Evolutionary conservation across 1,284 basidiomycete species (phyloP), one percentile per base, ranked within the genome.

Genomic region (Cryptococcus sp.): DNA sequence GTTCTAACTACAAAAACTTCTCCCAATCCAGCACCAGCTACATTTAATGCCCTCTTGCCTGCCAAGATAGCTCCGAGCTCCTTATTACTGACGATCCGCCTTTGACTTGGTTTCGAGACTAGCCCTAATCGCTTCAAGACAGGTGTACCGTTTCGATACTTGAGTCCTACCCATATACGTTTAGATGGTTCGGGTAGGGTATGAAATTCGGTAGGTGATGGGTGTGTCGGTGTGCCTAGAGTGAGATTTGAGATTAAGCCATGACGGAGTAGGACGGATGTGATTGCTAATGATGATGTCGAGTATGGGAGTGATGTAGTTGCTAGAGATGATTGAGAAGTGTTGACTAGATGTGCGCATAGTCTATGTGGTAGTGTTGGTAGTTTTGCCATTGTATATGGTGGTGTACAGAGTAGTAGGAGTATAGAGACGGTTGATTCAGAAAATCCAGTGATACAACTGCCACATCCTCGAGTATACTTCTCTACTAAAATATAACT

Each of bases 241-340:
- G 73, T 62, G n/a, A 76, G 53, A 53, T 64, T 69, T 43, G 68
- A 68, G 46, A 76, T 57, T 40, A 76, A 62, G 34, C 74, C 74
- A 48, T 72, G 67, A 11, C 72, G 69, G 18, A 76, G 66, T 46
- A 76, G 67, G 46, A 72, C 64, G 23, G 67, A 66, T 21, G 69
- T 63, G 49, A 76, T 71, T 43, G 66, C 66, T 45, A 74, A 61
- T 16, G 69, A 61, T 22, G 66, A 57, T 34, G 57, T 63, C 23
- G 70, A 62, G 61, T 68, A 74, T 1, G 74, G 74, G 23, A 76
- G 48, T 19, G 71, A 67, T 13, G 74, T 75, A 34, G 59, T 57
- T 7, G 64, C 62, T 52, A 73, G 71, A 21, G 68, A 64, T 2
- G 65, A 65, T 46, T 66, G 65, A 16, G 72, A 69, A 18, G 69